Base-by-base conservation (phyloP, 202 grass and related monocot species). In the Schoenoplectus tabernaemontani region DNA sequence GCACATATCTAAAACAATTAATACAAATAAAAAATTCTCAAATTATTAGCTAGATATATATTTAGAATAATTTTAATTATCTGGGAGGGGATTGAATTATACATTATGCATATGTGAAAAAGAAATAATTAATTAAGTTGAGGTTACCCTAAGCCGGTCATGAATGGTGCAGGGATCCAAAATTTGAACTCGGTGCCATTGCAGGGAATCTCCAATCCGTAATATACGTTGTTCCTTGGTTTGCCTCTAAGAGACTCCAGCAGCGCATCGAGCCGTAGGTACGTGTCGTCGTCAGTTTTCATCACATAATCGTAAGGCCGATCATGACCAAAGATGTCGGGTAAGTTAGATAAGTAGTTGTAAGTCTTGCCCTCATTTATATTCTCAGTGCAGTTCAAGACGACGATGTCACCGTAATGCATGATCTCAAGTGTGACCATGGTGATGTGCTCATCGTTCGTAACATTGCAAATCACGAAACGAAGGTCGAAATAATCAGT, bases 1-100 rank as follows among this genome's bases (percentile, higher is more conserved):
- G 57, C 86, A 82, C 79, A 87, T 95, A 95, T 22, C 58, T 87
- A 82, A 84, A 91, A 16, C n/a, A n/a, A n/a, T n/a, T 1, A 85
- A 72, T 41, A 37, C 6, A 20, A 37, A 20, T n/a, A 9, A 38
- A 56, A 1, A 7, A 41, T 67, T 20, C 6, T 56, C 19, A 56
- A 66, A 41, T n/a, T n/a, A n/a, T n/a, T n/a, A n/a, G n/a, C 2
- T 10, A 19, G 34, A n/a, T n/a, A n/a, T n/a, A 66, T 32, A 66
- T 19, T 32, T 61, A 61, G 22, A 61, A 32, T 0, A 0, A 60
- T 30, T 1, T 42, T 39, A 67, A n/a, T 34, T 37, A 34, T 64
- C 58, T 60, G 12, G 16, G 62, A 12, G 17, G 5, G 37, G 16
- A 12, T 4, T 39, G 59, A 34, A 5, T 13, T 6, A n/a, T 19